Conservation (phyloP, 73 alveolate genomes). For the Stentor roeselii region DNA sequence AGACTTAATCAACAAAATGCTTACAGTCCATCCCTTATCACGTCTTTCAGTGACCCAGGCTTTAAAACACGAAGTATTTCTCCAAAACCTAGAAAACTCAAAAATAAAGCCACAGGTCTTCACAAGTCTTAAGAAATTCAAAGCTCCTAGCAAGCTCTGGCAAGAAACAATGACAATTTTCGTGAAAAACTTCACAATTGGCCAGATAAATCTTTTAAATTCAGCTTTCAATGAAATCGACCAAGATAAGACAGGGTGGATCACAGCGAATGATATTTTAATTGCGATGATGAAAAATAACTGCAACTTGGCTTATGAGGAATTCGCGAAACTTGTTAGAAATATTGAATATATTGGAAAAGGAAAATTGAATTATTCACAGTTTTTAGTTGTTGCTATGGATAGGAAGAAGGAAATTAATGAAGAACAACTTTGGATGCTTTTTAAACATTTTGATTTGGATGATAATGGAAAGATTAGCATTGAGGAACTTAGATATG, state of each 20-base stretch:
- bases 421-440: slow-evolving; percentile 25
- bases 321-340: not conserved
- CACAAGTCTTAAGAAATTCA: not conserved
- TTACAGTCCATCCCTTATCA: slow-evolving; percentile 58
- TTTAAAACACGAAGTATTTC: slow-evolving; percentile 66
- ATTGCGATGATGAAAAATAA: not conserved
- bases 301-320: slow-evolving; percentile 14
- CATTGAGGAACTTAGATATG: not conserved
- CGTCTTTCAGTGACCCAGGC: slow-evolving; percentile 60
- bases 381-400: slow-evolving; percentile 44
- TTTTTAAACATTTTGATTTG: slow-evolving; percentile 33
- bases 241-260: slow-evolving; percentile 20
- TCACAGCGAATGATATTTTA: not conserved
- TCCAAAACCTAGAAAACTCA: not conserved
- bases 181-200: slow-evolving; percentile 11
- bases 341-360: slow-evolving; percentile 32
- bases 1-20: slow-evolving; percentile 61
- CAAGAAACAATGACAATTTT: slow-evolving; percentile 32
- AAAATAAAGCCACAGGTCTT: not conserved
- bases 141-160: slow-evolving; percentile 22
- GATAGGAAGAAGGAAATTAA: slow-evolving; percentile 17
- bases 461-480: slow-evolving; percentile 18
- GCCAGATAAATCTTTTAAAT: not conserved
- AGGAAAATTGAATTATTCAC: slow-evolving; percentile 46
- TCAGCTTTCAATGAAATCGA: slow-evolving; percentile 26